These are phyloP conservation scores for Geosmithia putterillii DNA, from an alignment of 2,329 filamentous ascomycete genomes.

Conservation along the genomic window DNA sequence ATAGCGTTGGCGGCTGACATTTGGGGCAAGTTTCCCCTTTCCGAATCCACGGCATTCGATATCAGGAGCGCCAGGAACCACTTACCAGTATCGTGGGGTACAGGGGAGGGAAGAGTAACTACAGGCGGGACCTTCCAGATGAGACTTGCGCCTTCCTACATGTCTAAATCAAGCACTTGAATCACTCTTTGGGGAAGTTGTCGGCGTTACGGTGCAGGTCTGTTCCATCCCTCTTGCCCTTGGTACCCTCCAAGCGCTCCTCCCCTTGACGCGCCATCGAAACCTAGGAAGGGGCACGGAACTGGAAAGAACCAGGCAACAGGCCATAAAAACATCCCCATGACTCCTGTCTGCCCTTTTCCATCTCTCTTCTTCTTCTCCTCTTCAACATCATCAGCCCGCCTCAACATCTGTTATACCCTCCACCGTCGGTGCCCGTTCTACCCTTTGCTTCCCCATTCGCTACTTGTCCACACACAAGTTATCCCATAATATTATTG, in stretches of 20 bases:
- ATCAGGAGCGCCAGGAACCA: background rate
- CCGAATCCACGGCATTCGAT: background rate
- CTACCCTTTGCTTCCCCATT: background rate
- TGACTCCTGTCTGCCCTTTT: constrained; percentile 1
- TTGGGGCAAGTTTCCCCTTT: background rate
- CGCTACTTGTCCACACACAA: background rate
- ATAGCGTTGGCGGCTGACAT: background rate
- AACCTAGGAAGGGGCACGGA: background rate
- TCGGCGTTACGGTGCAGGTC: background rate
- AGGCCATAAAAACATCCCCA: background rate
- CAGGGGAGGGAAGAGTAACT: background rate
- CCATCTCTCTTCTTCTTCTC: constrained; percentile 7
- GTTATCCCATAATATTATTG: background rate
- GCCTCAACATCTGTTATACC: background rate
- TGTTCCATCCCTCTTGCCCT: background rate
- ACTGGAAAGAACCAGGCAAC: background rate
- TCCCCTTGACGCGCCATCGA: background rate
- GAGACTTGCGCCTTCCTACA: background rate
- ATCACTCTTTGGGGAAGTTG: background rate
- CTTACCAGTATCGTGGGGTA: background rate
- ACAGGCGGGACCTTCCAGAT: background rate
- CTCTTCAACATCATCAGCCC: background rate
- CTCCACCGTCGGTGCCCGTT: background rate
- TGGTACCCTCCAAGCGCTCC: background rate
- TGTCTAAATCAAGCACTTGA: background rate